These are phyloP conservation scores for Meira nashicola DNA, from an alignment of 1,284 basidiomycete species.

Conservation along the genomic window DNA sequence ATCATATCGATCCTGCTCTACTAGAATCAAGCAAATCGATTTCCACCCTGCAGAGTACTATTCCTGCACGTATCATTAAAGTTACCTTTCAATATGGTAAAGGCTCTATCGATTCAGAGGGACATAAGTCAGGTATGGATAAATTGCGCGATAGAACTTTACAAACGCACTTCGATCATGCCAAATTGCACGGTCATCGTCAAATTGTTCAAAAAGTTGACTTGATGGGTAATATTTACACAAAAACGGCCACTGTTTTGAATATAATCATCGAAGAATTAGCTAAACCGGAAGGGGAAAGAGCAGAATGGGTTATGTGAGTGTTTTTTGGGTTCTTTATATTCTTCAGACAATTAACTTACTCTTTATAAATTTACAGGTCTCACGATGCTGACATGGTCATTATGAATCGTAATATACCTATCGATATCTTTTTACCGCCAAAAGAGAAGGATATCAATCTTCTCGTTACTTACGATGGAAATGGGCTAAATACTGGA, in stretches of 20 bases:
- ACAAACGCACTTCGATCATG: background rate
- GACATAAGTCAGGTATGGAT: background rate
- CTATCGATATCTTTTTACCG: background rate
- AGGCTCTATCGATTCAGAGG: no score
- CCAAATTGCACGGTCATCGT: background rate
- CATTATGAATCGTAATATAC: background rate
- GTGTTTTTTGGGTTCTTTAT: no score
- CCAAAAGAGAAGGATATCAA: background rate
- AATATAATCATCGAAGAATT: background rate
- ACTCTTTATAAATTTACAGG: no score
- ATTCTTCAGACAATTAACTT: no score
- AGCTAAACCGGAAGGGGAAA: background rate
- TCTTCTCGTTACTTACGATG: background rate
- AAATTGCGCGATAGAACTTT: background rate
- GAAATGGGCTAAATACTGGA: background rate
- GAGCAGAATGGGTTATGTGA: constrained; percentile 1
- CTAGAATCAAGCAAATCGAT: no score
- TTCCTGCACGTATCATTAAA: background rate
- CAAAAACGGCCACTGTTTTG: background rate
- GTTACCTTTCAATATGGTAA: background rate
- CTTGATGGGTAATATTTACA: background rate
- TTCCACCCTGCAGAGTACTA: background rate
- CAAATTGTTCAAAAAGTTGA: background rate
- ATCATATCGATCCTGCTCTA: no score
- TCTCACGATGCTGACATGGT: background rate